These are phyloP conservation scores for Arthrobotrys pseudoclavata DNA, from an alignment of 2,329 filamentous ascomycete genomes.

Conservation along the genomic window DNA sequence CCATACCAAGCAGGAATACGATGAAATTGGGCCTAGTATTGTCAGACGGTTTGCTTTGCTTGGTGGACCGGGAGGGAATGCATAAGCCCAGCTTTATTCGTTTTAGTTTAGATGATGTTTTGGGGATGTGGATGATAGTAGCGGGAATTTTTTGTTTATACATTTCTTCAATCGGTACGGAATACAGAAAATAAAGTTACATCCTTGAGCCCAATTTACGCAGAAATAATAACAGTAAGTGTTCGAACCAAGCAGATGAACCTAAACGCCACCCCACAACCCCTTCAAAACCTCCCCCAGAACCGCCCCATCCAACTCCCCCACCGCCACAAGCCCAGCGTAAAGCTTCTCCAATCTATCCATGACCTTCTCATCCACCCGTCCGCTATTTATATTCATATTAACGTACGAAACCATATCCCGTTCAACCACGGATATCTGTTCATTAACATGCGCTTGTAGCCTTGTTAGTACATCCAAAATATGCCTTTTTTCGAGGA, in stretches of 20 bases:
- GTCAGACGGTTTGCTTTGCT: slow-evolving; percentile 93
- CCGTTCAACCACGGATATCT: not conserved
- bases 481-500: not conserved
- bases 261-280: slow-evolving; percentile 19
- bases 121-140: slow-evolving; percentile 6
- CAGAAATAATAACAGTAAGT: not conserved
- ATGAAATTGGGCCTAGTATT: slow-evolving; percentile 95
- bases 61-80: slow-evolving; percentile 77
- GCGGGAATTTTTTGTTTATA: slow-evolving; percentile 27
- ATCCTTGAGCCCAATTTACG: not conserved
- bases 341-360: slow-evolving; percentile 15
- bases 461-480: not conserved
- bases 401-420: slow-evolving; percentile 31
- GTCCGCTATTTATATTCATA: not conserved
- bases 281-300: slow-evolving; percentile 22
- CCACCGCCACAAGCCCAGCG: slow-evolving; percentile 13
- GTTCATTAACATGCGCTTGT: slow-evolving; percentile 1
- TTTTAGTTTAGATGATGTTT: not conserved
- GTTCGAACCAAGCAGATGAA: not conserved
- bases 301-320: slow-evolving; percentile 12
- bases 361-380: slow-evolving; percentile 18
- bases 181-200: slow-evolving; percentile 32
- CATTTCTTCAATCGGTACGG: slow-evolving; percentile 31
- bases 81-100: slow-evolving; percentile 14
- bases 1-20: slow-evolving; percentile 92